These are phyloP conservation scores for Tetrapisispora iriomotensis DNA, from an alignment of 805 yeast species.

Conservation along the genomic window DNA sequence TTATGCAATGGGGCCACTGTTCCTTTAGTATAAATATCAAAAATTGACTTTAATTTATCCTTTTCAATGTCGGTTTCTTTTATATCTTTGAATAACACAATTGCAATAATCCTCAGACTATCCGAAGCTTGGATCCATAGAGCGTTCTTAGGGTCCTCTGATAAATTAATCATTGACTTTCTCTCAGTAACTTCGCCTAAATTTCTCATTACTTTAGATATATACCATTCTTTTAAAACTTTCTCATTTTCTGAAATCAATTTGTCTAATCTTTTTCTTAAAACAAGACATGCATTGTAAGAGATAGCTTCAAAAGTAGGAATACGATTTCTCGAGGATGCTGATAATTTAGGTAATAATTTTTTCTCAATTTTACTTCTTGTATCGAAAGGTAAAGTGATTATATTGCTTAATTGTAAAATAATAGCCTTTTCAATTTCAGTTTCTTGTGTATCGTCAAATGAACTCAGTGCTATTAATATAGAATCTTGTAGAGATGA, in stretches of 20 bases:
- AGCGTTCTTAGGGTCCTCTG: slow-evolving; percentile 17
- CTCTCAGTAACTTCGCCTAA: slow-evolving; percentile 43
- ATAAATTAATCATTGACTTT: slow-evolving; percentile 30
- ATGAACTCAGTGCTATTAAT: slow-evolving; percentile 36
- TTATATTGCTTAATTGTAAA: slow-evolving; percentile 44
- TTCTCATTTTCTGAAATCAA: slow-evolving; percentile 24
- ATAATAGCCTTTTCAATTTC: slow-evolving; percentile 38
- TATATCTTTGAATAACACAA: slow-evolving; percentile 11
- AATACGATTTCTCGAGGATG: slow-evolving; percentile 31
- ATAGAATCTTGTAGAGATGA: slow-evolving; percentile 58
- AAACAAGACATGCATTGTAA: slow-evolving; percentile 34
- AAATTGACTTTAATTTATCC: slow-evolving; percentile 8
- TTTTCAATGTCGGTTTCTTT: slow-evolving; percentile 3
- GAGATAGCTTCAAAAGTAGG: slow-evolving; percentile 60
- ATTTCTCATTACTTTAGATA: slow-evolving; percentile 38
- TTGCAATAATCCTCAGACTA: slow-evolving; percentile 31
- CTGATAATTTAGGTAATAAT: slow-evolving; percentile 32
- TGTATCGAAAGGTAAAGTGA: slow-evolving; percentile 52
- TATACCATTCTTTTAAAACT: slow-evolving; percentile 36
- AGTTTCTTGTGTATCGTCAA: slow-evolving; percentile 24
- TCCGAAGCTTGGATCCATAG: slow-evolving; percentile 48
- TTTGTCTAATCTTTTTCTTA: slow-evolving; percentile 31
- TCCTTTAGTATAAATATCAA: slow-evolving; percentile 25
- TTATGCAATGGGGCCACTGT: slow-evolving; percentile 22
- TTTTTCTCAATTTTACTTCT: slow-evolving; percentile 49